Evolutionary conservation across 2,329 filamentous ascomycete genomes (phyloP).

Genomic region (Fusarium sp.): DNA sequence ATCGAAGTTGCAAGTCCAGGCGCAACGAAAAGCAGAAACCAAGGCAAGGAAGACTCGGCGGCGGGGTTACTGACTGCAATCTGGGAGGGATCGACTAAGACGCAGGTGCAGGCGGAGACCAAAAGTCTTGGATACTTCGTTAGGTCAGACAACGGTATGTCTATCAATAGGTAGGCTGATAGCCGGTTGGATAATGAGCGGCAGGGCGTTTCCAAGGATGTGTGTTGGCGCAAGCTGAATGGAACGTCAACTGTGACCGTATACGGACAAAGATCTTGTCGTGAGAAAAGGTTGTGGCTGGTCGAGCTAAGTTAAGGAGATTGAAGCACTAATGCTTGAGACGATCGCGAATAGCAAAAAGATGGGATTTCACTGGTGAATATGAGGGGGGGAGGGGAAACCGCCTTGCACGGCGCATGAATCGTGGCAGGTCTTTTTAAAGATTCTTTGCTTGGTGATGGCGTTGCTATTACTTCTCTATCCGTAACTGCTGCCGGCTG

Average conservation of each 20-base stretch:
- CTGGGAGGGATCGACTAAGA: constrained; percentile 39
- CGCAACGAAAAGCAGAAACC: constrained; percentile 31
- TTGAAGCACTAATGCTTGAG: constrained; percentile 33
- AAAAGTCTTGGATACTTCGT: constrained; percentile 32
- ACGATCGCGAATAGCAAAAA: constrained; percentile 31
- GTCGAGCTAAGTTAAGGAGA: constrained; percentile 25
- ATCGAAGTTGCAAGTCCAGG: constrained; percentile 22
- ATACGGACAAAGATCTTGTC: constrained; percentile 23
- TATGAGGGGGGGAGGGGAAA: constrained; percentile 30
- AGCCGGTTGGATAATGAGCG: constrained; percentile 33
- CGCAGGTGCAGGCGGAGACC: constrained; percentile 29
- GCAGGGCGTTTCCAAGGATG: constrained; percentile 30
- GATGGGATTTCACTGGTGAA: constrained; percentile 39
- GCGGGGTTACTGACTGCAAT: constrained; percentile 30
- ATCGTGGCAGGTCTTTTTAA: constrained; percentile 45
- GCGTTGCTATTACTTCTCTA: constrained; percentile 10
- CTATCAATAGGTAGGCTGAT: constrained; percentile 9
- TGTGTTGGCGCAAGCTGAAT: constrained; percentile 37
- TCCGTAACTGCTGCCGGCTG: constrained; percentile 1
- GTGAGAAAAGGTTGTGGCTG: constrained; percentile 28
- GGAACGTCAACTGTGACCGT: constrained; percentile 20
- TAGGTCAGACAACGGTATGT: constrained; percentile 22
- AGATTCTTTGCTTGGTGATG: constrained; percentile 28
- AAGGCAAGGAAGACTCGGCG: constrained; percentile 30
- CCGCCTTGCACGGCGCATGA: constrained; percentile 39